phyloP scores from a whole-genome alignment of 768 basidiomycete genomes.

The Phlebiopsis flavidoalba region DNA sequence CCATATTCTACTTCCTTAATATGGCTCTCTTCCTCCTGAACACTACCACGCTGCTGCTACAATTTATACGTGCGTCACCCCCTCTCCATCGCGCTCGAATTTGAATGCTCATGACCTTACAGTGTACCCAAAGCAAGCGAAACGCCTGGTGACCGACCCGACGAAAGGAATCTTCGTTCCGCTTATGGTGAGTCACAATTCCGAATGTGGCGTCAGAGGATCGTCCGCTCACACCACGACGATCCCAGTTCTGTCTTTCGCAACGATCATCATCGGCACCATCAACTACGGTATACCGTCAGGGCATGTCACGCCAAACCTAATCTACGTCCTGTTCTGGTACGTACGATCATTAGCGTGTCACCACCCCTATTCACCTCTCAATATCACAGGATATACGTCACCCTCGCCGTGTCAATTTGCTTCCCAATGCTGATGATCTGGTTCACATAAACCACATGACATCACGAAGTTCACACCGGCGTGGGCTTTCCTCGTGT shows the following conservation, averaged over 20 bases:
- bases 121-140: slow-evolving; percentile 43
- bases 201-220: slow-evolving; percentile 6
- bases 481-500: slow-evolving; percentile 34
- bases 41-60: slow-evolving; percentile 34
- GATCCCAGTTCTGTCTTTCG: slow-evolving; percentile 39
- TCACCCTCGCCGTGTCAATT: slow-evolving; percentile 30
- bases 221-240: neutral
- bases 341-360: slow-evolving; percentile 15
- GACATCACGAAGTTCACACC: slow-evolving; percentile 36
- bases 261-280: slow-evolving; percentile 43
- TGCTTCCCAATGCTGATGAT: slow-evolving; percentile 46
- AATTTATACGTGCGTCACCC: slow-evolving; percentile 34
- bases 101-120: neutral
- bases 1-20: slow-evolving; percentile 42
- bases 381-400: slow-evolving; percentile 33
- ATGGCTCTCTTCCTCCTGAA: slow-evolving; percentile 40
- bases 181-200: slow-evolving; percentile 24
- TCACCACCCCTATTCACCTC: neutral
- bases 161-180: slow-evolving; percentile 41
- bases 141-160: slow-evolving; percentile 38
- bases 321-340: slow-evolving; percentile 42
- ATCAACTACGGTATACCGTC: slow-evolving; percentile 40
- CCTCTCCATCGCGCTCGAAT: neutral
- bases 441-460: slow-evolving; percentile 44
- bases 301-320: slow-evolving; percentile 28